phyloP scores from a whole-genome alignment of 129 eudicot species.

The Tagetes patula region DNA sequence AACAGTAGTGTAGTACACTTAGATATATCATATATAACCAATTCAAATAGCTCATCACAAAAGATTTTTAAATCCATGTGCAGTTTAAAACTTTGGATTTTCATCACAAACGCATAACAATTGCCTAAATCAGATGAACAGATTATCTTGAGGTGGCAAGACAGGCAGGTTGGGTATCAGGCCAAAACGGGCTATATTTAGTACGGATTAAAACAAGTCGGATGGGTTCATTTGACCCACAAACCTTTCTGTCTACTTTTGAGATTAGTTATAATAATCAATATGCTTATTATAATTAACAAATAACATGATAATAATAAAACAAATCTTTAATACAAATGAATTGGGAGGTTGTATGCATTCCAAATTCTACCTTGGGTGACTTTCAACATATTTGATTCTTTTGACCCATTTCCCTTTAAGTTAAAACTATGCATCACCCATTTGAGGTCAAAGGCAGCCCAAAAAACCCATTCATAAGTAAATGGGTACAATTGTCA shows the following conservation, averaged over 20 bases:
- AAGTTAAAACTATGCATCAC: background rate
- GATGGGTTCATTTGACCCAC: background rate
- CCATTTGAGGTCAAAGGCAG: background rate
- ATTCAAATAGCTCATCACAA: slow-evolving; percentile 13
- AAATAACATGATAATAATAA: background rate
- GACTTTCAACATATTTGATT: background rate
- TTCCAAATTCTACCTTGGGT: background rate
- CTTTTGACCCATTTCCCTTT: background rate
- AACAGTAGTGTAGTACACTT: slow-evolving; percentile 16
- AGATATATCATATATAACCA: background rate
- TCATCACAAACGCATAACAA: slow-evolving; percentile 8
- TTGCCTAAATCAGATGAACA: slow-evolving; percentile 20
- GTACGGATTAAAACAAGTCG: background rate
- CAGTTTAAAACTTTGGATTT: background rate
- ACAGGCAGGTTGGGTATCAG: background rate
- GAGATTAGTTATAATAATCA: background rate
- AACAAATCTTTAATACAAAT: background rate
- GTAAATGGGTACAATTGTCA: background rate
- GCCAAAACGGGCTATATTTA: background rate
- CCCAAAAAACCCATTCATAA: background rate
- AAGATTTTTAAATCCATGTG: slow-evolving; percentile 13
- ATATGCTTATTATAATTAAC: background rate
- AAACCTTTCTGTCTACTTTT: background rate
- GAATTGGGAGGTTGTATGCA: background rate
- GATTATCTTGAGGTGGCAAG: background rate